Evolutionary conservation across 2,329 filamentous ascomycete species (phyloP).

Genomic region (Colletotrichum endophyticum): DNA sequence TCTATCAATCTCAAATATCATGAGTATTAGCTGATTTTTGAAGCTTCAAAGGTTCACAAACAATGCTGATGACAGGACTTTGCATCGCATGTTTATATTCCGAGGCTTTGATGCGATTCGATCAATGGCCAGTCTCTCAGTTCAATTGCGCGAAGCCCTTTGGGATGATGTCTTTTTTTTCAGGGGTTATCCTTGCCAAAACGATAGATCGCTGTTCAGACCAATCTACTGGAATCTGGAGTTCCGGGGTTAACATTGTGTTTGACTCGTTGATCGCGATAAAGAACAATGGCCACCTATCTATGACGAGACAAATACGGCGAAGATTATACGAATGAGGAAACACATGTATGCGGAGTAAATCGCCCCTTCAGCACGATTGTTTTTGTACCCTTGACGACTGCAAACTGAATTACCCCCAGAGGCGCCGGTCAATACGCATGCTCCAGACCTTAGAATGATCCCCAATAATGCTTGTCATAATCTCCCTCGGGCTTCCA

Average conservation of each 20-base stretch:
- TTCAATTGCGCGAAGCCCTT: background rate
- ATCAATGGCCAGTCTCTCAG: background rate
- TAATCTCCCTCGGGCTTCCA: background rate
- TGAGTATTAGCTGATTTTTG: background rate
- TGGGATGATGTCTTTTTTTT: fast-evolving
- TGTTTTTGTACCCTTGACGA: background rate
- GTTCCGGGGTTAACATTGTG: background rate
- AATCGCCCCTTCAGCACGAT: background rate
- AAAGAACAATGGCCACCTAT: background rate
- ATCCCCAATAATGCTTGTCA: background rate
- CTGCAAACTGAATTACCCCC: background rate
- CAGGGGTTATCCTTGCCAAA: background rate
- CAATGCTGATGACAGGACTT: background rate
- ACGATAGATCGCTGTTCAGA: background rate
- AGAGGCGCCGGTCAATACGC: background rate
- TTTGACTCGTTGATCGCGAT: background rate
- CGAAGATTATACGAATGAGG: background rate
- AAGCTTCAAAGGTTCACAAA: background rate
- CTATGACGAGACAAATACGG: background rate
- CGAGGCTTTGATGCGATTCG: background rate
- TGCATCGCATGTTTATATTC: background rate
- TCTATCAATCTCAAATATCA: background rate
- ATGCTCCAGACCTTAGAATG: background rate
- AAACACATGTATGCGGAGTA: background rate
- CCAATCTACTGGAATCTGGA: background rate